phyloP scores from a whole-genome alignment of 805 yeast genomes.

The Helenozyma baotianmanensis region DNA sequence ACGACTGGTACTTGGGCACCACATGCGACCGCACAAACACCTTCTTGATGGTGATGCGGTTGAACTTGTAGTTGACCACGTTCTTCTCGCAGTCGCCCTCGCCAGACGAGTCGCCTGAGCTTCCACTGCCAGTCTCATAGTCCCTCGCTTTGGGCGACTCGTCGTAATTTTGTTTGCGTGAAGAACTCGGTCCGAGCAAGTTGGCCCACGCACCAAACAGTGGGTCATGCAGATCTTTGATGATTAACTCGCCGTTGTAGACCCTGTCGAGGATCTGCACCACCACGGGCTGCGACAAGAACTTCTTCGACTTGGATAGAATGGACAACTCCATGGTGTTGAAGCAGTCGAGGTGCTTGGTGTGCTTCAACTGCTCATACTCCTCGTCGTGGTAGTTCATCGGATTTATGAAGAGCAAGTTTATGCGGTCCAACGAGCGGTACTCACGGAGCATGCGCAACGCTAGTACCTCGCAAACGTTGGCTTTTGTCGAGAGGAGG shows the following conservation, averaged over 20 bases:
- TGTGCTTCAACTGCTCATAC: constrained; percentile 13
- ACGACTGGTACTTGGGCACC: constrained; percentile 40
- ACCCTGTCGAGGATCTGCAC: constrained; percentile 43
- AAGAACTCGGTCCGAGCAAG: constrained; percentile 2
- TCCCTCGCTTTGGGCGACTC: not conserved
- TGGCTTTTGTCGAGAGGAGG: constrained; percentile 41
- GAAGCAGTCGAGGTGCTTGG: constrained; percentile 23
- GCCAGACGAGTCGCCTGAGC: no score
- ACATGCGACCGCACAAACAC: constrained; percentile 26
- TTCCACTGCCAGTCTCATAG: not conserved
- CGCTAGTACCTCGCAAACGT: constrained; percentile 50
- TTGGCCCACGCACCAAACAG: constrained; percentile 2
- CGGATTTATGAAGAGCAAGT: constrained; percentile 44
- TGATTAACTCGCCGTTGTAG: constrained; percentile 48
- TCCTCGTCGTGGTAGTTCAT: constrained; percentile 24
- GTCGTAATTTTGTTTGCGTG: not conserved
- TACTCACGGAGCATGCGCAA: constrained; percentile 46
- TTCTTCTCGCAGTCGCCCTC: constrained; percentile 12
- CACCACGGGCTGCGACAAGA: constrained; percentile 50
- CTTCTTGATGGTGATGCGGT: constrained; percentile 27
- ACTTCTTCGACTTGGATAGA: constrained; percentile 47
- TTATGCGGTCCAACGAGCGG: constrained; percentile 38
- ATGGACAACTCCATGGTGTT: constrained; percentile 50
- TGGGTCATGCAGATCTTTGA: constrained; percentile 29
- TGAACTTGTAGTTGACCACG: constrained; percentile 28